Percentiles rank a stretch among this genome's conserved stretches.
These are phyloP conservation scores for Coccomyxa sp. DNA, from an alignment of 139 green algal genomes.

Conservation along the genomic window DNA sequence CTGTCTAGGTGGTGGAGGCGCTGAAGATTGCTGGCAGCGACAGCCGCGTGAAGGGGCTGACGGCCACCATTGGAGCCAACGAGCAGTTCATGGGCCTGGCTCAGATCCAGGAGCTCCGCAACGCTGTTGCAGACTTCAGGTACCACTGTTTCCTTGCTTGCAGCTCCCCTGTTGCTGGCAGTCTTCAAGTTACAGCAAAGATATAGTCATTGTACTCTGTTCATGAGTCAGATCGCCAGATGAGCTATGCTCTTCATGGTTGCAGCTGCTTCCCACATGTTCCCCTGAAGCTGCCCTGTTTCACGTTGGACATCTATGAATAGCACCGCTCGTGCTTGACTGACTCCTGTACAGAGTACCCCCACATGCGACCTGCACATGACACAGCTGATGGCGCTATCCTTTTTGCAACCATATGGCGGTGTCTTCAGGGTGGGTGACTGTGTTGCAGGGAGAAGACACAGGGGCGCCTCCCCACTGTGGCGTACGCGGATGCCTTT, in stretches of 20 bases:
- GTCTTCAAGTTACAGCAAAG: too few relatives aligned
- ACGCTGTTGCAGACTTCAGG: conserved; percentile 42
- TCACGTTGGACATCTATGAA: not conserved
- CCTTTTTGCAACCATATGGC: not conserved
- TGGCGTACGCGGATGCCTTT: conserved; percentile 47
- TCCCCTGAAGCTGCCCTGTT: too few relatives aligned
- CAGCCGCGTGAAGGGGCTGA: conserved; percentile 33
- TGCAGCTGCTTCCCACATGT: too few relatives aligned
- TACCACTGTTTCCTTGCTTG: not conserved
- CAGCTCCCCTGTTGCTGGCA: not conserved
- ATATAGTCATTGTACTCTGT: too few relatives aligned
- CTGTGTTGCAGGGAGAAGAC: conserved; percentile 1
- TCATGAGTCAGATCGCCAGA: too few relatives aligned
- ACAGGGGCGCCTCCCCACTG: conserved; percentile 2
- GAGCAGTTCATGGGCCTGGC: conserved; percentile 43
- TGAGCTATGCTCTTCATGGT: too few relatives aligned
- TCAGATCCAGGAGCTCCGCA: conserved; percentile 53
- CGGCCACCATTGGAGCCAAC: conserved; percentile 31
- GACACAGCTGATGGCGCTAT: not conserved
- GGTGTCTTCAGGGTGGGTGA: not conserved
- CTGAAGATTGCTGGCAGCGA: conserved; percentile 38
- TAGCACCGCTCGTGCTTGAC: not conserved
- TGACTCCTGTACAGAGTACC: not conserved
- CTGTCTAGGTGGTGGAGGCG: conserved; percentile 32
- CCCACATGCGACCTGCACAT: not conserved